Percentiles rank a stretch among this genome's conserved stretches.
These are phyloP conservation scores for Pinguiococcus pyrenoidosus DNA, from an alignment of 108 stramenopile species.

Conservation along the genomic window DNA sequence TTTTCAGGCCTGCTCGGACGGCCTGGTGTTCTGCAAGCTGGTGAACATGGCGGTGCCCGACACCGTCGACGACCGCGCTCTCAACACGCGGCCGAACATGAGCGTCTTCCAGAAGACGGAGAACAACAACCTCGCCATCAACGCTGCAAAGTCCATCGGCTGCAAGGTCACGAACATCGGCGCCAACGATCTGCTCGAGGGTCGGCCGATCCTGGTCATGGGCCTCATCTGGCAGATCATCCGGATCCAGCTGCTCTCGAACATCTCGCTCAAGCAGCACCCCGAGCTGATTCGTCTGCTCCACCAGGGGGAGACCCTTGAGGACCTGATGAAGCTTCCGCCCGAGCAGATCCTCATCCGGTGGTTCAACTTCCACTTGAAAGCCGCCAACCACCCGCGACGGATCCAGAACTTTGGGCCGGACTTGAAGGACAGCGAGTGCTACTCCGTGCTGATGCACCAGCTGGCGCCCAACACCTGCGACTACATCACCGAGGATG, in stretches of 20 bases:
- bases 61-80: constrained; percentile 31
- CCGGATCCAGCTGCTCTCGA: constrained; percentile 35
- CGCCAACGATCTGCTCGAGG: constrained; percentile 36
- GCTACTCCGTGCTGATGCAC: constrained; percentile 20
- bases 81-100: constrained; percentile 4
- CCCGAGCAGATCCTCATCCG: constrained; percentile 41
- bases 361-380: constrained; percentile 50
- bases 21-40: constrained; percentile 41
- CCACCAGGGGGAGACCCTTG: constrained; percentile 33
- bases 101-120: constrained; percentile 5
- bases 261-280: constrained; percentile 34
- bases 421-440: constrained; percentile 32
- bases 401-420: constrained; percentile 22
- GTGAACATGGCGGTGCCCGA: constrained; percentile 37
- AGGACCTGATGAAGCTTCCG: constrained; percentile 27
- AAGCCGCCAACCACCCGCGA: constrained; percentile 3
- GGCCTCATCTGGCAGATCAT: constrained; percentile 48
- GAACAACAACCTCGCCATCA: constrained; percentile 45
- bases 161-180: constrained; percentile 44
- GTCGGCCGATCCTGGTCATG: constrained; percentile 39
- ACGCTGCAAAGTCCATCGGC: constrained; percentile 42
- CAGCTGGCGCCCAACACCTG: constrained; percentile 16
- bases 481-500: constrained; percentile 5
- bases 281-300: constrained; percentile 41
- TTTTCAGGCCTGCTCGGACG: constrained; percentile 28